These are phyloP conservation scores for Apiospora marii DNA, from an alignment of 2,329 filamentous ascomycete genomes.

Conservation along the genomic window DNA sequence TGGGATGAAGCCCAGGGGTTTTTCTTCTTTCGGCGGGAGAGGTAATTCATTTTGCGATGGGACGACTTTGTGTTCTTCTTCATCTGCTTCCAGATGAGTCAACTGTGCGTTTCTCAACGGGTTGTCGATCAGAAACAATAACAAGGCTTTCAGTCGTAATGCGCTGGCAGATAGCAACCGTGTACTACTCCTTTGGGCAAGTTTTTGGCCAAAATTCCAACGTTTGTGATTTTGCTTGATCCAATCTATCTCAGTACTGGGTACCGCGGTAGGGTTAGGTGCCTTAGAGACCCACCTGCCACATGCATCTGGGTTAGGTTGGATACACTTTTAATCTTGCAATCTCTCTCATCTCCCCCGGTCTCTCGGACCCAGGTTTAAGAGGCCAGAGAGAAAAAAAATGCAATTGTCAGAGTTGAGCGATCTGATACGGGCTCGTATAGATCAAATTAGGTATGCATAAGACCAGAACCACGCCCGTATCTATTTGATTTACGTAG, in stretches of 20 bases:
- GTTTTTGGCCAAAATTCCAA: neutral
- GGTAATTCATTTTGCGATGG: neutral
- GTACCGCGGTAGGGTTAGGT: constrained; percentile 12
- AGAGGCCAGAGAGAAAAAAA: neutral
- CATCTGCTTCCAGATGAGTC: neutral
- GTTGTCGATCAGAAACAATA: neutral
- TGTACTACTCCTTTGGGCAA: neutral
- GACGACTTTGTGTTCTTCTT: neutral
- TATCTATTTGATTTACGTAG: no score
- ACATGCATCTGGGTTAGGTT: constrained; percentile 20
- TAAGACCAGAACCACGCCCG: no score
- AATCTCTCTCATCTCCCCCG: constrained; percentile 18
- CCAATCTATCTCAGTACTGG: constrained; percentile 13
- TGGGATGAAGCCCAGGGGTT: neutral
- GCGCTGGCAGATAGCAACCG: neutral
- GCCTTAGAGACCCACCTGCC: constrained; percentile 1
- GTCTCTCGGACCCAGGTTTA: constrained; percentile 6
- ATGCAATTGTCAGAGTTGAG: neutral
- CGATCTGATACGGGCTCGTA: neutral
- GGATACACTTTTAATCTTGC: constrained; percentile 9
- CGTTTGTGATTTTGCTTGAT: constrained; percentile 3
- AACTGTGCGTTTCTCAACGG: neutral
- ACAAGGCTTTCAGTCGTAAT: neutral
- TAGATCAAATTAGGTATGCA: neutral
- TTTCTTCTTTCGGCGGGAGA: neutral